Evolutionary conservation across 116 monocot species (phyloP).

Genomic region (Trichopus zeylanicus): DNA sequence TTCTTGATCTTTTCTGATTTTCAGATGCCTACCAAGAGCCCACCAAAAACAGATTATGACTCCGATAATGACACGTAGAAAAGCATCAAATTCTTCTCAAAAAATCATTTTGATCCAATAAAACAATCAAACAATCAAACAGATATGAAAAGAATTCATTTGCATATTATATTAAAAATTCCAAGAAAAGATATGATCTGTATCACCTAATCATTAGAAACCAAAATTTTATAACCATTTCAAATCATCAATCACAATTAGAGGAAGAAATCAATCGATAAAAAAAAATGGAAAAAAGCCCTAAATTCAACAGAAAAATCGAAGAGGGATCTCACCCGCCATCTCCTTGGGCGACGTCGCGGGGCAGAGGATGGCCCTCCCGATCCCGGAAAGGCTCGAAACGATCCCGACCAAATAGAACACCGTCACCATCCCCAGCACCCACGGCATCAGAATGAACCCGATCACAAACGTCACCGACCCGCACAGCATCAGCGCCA

Average conservation of each 20-base stretch:
- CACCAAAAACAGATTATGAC: neutral
- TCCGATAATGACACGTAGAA: neutral
- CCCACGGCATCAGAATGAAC: slow-evolving; percentile 79
- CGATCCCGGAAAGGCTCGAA: slow-evolving; percentile 31
- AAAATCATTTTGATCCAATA: no score
- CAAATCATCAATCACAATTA: neutral
- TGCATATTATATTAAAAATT: neutral
- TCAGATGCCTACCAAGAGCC: neutral
- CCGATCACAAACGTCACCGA: slow-evolving; percentile 75
- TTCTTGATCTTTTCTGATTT: no score
- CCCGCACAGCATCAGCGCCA: slow-evolving; percentile 73
- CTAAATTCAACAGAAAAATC: neutral
- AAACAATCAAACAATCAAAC: no score
- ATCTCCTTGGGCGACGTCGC: slow-evolving; percentile 5
- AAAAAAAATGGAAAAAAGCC: neutral
- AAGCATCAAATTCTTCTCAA: neutral
- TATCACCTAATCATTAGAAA: neutral
- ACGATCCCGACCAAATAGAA: slow-evolving; percentile 48
- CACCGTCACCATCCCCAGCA: slow-evolving; percentile 43
- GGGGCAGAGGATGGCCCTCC: slow-evolving; percentile 27
- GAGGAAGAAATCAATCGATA: neutral
- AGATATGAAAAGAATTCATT: no score
- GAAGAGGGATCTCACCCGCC: neutral
- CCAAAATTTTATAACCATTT: no score
- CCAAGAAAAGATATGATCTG: neutral